Evolutionary conservation across 345 rosid genomes (phyloP).

Genomic region (Sonneratia alba): DNA sequence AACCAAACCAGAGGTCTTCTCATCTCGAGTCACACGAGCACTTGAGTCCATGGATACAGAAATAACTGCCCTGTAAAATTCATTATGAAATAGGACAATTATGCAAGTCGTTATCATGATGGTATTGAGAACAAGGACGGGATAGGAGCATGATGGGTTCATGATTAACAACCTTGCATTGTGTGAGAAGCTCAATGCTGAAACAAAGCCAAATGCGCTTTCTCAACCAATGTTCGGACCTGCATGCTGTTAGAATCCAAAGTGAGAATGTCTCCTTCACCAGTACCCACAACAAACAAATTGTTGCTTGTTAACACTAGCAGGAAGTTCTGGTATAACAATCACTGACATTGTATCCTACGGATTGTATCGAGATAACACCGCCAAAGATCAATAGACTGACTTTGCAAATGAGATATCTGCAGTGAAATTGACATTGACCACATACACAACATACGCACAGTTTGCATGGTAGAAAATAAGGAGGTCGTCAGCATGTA

Average conservation of each 20-base stretch:
- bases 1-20: conserved; percentile 30
- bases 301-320: background rate
- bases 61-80: conserved; percentile 52
- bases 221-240: conserved; percentile 32
- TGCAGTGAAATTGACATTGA: background rate
- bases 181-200: conserved; percentile 66
- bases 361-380: background rate
- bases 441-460: background rate
- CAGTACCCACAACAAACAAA: conserved; percentile 28
- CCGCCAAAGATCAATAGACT: background rate
- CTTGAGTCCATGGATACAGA: conserved; percentile 90
- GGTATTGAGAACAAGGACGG: background rate
- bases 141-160: background rate
- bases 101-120: background rate
- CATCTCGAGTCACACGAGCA: conserved; percentile 66
- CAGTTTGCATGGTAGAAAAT: background rate
- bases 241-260: conserved; percentile 42
- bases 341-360: background rate
- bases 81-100: background rate
- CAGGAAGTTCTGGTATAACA: background rate
- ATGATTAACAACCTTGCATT: conserved; percentile 65
- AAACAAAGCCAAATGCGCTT: conserved; percentile 86
- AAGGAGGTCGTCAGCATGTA: background rate
- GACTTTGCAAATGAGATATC: background rate
- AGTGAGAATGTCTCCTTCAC: conserved; percentile 55